Evolutionary conservation across 1,284 basidiomycete species (phyloP), one percentile per base, ranked within the genome.

Genomic region (Exsudoporus floridanus): DNA sequence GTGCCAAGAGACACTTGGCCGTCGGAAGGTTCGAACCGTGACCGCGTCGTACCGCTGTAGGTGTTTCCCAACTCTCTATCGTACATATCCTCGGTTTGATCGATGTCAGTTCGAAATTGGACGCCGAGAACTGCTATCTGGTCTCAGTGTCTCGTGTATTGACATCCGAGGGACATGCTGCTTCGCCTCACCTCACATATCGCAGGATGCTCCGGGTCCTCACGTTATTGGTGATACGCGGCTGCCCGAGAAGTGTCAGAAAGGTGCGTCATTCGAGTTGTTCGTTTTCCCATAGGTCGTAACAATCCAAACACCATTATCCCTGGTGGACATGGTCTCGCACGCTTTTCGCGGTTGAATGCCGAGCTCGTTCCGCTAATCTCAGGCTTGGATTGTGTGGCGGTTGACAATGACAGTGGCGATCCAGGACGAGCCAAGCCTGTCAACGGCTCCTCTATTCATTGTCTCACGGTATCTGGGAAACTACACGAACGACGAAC

Each of bases 251-350:
- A 36, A 31, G 28, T 18, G 40, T 54, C 53, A 21, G 30, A n/a
- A 1, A 19, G 7, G 7, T 16, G 25, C 12, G n/a, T 9, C 30
- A 49, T n/a, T 37, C 23, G 13, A 40, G 37, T 9, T 30, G 23
- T 53, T 6, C 30, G 16, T 37, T 28, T 53, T 53, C 55, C 41
- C 33, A 36, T 18, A 28, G 14, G 9, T 36, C n/a, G 21, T 14
- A 13, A n/a, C 21, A 1, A 38, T 12, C 19, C n/a, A 35, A 13
- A 38, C 21, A 14, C 21, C 5, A 46, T 59, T 59, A 59, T 56
- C 50, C 27, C 28, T 10, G 1, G 28, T 30, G 28, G 13, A 10
- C 37, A 21, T 23, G 23, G 23, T 33, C 34, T 43, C 38, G 13
- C 33, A 28, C 34, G 28, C 16, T 9, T 23, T 27, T n/a, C 12